Conservation (phyloP, 1,139 yeast genomes). For the Geotrichum citri-aurantii region DNA sequence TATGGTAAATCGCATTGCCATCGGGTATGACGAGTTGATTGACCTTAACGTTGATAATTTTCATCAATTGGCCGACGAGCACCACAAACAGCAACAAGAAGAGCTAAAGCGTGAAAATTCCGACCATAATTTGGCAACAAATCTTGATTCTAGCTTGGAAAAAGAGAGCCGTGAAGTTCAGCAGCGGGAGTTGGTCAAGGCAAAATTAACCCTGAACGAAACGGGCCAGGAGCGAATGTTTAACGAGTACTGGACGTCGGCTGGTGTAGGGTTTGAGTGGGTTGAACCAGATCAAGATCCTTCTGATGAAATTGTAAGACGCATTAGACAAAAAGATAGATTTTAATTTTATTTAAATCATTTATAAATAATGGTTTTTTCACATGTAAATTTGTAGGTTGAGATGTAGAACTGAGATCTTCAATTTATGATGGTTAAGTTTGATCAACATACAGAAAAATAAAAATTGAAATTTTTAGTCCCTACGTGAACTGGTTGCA, state of each 20-base stretch:
- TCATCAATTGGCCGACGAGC: conserved; percentile 11
- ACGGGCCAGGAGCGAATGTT: conserved; percentile 16
- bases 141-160: background rate
- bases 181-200: conserved; percentile 1
- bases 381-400: too few species aligned
- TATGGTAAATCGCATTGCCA: conserved; percentile 12
- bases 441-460: too few species aligned
- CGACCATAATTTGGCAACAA: background rate
- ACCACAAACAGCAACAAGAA: background rate
- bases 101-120: background rate
- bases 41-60: conserved; percentile 19
- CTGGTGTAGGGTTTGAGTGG: conserved; percentile 76
- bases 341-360: background rate
- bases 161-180: background rate
- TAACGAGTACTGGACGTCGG: conserved; percentile 71
- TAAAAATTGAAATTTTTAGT: too few species aligned
- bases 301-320: conserved; percentile 36
- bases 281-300: conserved; percentile 78
- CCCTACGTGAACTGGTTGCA: too few species aligned
- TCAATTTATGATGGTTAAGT: too few species aligned
- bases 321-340: background rate
- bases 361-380: background rate
- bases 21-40: conserved; percentile 15
- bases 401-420: too few species aligned
- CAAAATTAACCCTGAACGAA: conserved; percentile 6